Conservation (phyloP, 768 basidiomycete species). For the Boletus pseudo-olivaceus region DNA sequence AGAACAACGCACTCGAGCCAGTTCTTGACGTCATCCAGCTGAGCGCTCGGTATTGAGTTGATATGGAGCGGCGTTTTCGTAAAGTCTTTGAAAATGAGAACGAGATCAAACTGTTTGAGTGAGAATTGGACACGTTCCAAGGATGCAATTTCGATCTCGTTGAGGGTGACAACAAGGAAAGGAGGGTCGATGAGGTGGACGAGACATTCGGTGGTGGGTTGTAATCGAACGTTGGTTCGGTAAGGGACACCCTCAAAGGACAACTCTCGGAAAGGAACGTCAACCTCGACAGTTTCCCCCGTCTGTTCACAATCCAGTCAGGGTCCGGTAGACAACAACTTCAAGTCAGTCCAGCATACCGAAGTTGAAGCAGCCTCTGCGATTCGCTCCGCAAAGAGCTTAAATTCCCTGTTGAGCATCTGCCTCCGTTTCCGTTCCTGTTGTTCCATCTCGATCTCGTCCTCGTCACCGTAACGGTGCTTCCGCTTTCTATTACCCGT, state of each 20-base stretch:
- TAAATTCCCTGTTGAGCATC: slow-evolving; percentile 91
- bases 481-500: slow-evolving; percentile 98
- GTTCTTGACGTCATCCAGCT: slow-evolving; percentile 96
- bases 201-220: slow-evolving; percentile 95
- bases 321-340: background rate
- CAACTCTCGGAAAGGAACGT: slow-evolving; percentile 95
- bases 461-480: slow-evolving; percentile 96
- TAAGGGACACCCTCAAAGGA: slow-evolving; percentile 97
- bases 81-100: slow-evolving; percentile 97
- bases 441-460: slow-evolving; percentile 98
- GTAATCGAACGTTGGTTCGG: slow-evolving; percentile 89
- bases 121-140: slow-evolving; percentile 96
- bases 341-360: slow-evolving; percentile 43
- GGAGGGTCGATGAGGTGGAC: slow-evolving; percentile 94
- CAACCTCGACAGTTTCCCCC: slow-evolving; percentile 86
- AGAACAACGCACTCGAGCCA: slow-evolving; percentile 84
- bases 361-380: slow-evolving; percentile 77
- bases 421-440: slow-evolving; percentile 90
- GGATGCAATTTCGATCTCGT: slow-evolving; percentile 95
- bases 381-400: slow-evolving; percentile 87
- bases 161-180: slow-evolving; percentile 91
- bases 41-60: slow-evolving; percentile 88
- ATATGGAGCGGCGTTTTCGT: slow-evolving; percentile 89
- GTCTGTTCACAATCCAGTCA: slow-evolving; percentile 38
- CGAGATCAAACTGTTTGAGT: slow-evolving; percentile 94